Evolutionary conservation across 2,329 filamentous ascomycete species (phyloP).

Genomic region (Drechslerella stenobrocha): DNA sequence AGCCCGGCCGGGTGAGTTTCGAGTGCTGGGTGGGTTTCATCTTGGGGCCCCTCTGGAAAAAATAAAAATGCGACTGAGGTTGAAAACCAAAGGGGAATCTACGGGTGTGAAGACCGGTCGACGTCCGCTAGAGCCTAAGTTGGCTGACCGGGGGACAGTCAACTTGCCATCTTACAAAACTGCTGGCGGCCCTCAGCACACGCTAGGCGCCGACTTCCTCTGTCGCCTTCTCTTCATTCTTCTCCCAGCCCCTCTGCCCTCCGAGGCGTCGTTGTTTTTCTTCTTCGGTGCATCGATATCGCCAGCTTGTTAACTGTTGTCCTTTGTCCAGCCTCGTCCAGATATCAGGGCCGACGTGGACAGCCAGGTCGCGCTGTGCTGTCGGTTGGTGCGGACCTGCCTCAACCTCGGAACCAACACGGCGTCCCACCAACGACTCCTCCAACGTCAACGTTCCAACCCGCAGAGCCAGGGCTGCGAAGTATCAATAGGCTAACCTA

Average conservation of each 20-base stretch:
- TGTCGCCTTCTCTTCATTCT: constrained; percentile 37
- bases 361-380: constrained; percentile 2
- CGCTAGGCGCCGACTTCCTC: constrained; percentile 41
- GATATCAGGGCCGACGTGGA: constrained; percentile 37
- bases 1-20: constrained; percentile 43
- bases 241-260: constrained; percentile 22
- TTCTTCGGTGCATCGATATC: constrained; percentile 39
- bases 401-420: constrained; percentile 8
- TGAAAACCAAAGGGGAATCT: constrained; percentile 27
- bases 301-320: constrained; percentile 35
- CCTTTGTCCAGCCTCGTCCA: no score
- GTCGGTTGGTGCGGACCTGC: constrained; percentile 19
- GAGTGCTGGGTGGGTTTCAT: constrained; percentile 45
- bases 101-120: constrained; percentile 41
- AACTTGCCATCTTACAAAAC: constrained; percentile 37
- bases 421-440: constrained; percentile 20
- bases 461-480: no score
- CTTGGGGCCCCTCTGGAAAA: constrained; percentile 43
- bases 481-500: no score
- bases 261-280: no score
- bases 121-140: constrained; percentile 33
- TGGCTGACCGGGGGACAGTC: constrained; percentile 27
- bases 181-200: constrained; percentile 45
- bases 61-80: no score
- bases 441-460: no score